A percentile compares a stretch with the other conserved stretches of the same genome.
These are phyloP conservation scores for Diplogelasinospora grovesii DNA, from an alignment of 495 filamentous ascomycete species.

Conservation along the genomic window DNA sequence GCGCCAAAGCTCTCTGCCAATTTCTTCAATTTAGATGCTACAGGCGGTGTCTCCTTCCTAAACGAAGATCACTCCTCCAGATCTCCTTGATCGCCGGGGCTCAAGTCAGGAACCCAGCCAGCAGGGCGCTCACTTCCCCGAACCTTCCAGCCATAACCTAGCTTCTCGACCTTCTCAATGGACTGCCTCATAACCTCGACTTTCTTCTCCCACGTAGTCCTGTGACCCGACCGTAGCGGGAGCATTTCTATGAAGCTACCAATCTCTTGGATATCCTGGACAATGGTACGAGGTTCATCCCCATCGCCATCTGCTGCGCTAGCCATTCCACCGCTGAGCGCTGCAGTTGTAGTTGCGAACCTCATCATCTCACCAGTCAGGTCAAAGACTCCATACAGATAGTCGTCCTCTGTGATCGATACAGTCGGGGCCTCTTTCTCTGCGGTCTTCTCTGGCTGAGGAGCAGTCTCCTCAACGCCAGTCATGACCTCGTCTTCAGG, in stretches of 20 bases:
- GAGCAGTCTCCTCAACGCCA: slow-evolving; percentile 4
- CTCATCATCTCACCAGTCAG: slow-evolving; percentile 93
- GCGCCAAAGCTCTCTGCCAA: no score
- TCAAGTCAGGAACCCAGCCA: slow-evolving; percentile 86
- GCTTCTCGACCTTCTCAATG: slow-evolving; percentile 89
- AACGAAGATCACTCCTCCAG: no score
- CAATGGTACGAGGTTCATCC: slow-evolving; percentile 43
- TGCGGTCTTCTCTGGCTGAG: slow-evolving; percentile 2
- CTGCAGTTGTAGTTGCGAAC: slow-evolving; percentile 79
- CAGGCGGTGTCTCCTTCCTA: no score
- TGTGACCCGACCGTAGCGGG: slow-evolving; percentile 41
- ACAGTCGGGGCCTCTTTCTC: slow-evolving; percentile 38
- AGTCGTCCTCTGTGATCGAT: slow-evolving; percentile 70
- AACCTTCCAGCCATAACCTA: slow-evolving; percentile 79
- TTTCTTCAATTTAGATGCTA: no score
- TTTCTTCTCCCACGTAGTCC: slow-evolving; percentile 59
- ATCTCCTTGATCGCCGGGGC: slow-evolving; percentile 20
- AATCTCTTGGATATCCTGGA: slow-evolving; percentile 69
- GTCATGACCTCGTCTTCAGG: slow-evolving; percentile 23
- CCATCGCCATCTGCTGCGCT: slow-evolving; percentile 21
- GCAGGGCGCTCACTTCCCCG: slow-evolving; percentile 82
- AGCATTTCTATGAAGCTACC: slow-evolving; percentile 67
- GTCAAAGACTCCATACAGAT: slow-evolving; percentile 87
- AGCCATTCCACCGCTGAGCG: slow-evolving; percentile 53
- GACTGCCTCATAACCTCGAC: slow-evolving; percentile 76